Evolutionary conservation across 2,329 filamentous ascomycete genomes (phyloP).

Genomic region (Apiospora pterosperma): DNA sequence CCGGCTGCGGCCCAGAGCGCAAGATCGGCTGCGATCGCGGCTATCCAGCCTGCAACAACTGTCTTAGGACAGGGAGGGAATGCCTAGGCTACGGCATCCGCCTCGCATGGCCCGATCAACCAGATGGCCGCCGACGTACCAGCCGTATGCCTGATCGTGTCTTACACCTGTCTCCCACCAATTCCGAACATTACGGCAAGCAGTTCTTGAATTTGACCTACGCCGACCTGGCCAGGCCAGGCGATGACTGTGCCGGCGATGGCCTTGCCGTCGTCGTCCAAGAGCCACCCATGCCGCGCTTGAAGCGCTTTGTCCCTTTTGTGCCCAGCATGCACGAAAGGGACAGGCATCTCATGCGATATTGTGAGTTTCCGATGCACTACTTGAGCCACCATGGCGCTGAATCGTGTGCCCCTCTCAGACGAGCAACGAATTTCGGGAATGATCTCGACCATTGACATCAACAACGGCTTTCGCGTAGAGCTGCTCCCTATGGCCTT

Average conservation of each 20-base stretch:
- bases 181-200: conserved; percentile 27
- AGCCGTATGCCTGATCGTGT: conserved; percentile 27
- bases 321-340: conserved; percentile 24
- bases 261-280: conserved; percentile 16
- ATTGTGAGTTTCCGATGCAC: conserved; percentile 21
- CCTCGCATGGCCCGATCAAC: conserved; percentile 44
- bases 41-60: conserved; percentile 41
- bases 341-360: conserved; percentile 26
- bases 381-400: neutral
- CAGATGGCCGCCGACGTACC: conserved; percentile 38
- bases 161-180: conserved; percentile 21
- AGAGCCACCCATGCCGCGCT: conserved; percentile 20
- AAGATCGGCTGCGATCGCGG: conserved; percentile 45
- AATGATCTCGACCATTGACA: conserved; percentile 45
- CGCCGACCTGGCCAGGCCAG: conserved; percentile 30
- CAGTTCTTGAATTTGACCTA: conserved; percentile 38
- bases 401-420: conserved; percentile 13
- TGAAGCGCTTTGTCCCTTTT: conserved; percentile 22
- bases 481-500: conserved; percentile 44
- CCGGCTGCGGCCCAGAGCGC: conserved; percentile 29
- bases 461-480: conserved; percentile 43
- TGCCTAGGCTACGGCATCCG: conserved; percentile 43
- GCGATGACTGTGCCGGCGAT: conserved; percentile 22
- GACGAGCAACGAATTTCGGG: conserved; percentile 36
- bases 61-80: conserved; percentile 35